A percentile compares a stretch with the other conserved stretches of the same genome.
Conservation (phyloP, 2,329 filamentous ascomycete species). For the Chrysoporthe deuterocubensis region DNA sequence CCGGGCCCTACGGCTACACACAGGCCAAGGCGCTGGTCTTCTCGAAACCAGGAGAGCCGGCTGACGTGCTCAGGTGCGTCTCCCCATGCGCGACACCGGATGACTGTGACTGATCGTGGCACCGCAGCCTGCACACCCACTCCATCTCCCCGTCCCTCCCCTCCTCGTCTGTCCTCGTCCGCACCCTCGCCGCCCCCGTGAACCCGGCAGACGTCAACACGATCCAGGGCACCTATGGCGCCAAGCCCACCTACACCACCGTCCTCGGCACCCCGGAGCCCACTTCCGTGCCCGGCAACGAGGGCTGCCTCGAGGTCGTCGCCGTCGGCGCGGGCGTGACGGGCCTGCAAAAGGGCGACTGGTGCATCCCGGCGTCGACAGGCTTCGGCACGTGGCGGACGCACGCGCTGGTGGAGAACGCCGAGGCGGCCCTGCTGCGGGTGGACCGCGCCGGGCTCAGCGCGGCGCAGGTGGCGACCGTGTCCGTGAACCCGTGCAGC, state of each 20-base stretch:
- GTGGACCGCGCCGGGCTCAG: slow-evolving; percentile 74
- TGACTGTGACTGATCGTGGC: slow-evolving; percentile 9
- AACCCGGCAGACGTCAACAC: slow-evolving; percentile 99
- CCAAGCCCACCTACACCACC: slow-evolving; percentile 76
- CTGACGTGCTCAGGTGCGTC: slow-evolving; percentile 66
- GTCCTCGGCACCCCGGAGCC: slow-evolving; percentile 77
- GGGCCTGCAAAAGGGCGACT: slow-evolving; percentile 74
- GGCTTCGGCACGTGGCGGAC: slow-evolving; percentile 95
- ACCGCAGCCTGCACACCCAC: slow-evolving; percentile 67
- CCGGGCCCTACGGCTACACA: slow-evolving; percentile 76
- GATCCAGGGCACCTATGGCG: slow-evolving; percentile 94
- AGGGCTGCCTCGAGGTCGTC: slow-evolving; percentile 91
- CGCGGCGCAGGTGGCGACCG: slow-evolving; percentile 80
- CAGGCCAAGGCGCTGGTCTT: slow-evolving; percentile 84
- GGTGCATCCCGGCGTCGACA: slow-evolving; percentile 85
- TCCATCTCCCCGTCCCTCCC: slow-evolving; percentile 78
- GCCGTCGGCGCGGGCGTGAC: slow-evolving; percentile 63
- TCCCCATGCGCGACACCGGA: background rate
- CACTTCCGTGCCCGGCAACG: slow-evolving; percentile 82
- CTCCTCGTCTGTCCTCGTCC: slow-evolving; percentile 69
- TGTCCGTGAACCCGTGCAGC: slow-evolving; percentile 90
- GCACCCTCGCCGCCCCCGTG: slow-evolving; percentile 87
- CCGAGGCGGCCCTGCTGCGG: slow-evolving; percentile 63
- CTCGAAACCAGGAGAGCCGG: slow-evolving; percentile 74
- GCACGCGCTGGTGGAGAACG: slow-evolving; percentile 70